Percentiles rank a stretch among this genome's conserved stretches.
These are phyloP conservation scores for Tricholoma saponaceum DNA, from an alignment of 768 basidiomycete genomes.

Conservation along the genomic window DNA sequence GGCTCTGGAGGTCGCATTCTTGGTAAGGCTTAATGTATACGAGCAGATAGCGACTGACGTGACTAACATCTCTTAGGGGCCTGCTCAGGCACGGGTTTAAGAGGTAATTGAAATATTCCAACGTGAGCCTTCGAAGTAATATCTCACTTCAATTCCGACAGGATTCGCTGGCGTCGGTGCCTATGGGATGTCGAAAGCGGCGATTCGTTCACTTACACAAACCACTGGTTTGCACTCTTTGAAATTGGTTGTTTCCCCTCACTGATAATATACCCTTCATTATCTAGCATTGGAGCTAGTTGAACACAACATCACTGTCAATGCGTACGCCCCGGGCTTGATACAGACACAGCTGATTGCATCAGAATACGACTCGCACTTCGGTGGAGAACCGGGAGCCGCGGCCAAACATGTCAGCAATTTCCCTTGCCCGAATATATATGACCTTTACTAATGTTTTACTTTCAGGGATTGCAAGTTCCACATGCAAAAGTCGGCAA, in stretches of 20 bases:
- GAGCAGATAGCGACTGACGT: too few species aligned
- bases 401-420: neutral
- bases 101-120: neutral
- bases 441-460: neutral
- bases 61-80: neutral
- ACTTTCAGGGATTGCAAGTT: neutral
- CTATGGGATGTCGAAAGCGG: constrained; percentile 37
- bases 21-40: neutral
- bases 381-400: neutral
- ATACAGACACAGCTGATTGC: neutral
- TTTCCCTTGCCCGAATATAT: neutral
- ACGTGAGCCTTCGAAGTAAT: too few species aligned
- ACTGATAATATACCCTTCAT: too few species aligned
- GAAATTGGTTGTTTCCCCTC: too few species aligned
- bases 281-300: neutral
- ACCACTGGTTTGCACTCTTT: neutral
- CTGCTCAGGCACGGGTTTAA: neutral
- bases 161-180: constrained; percentile 25
- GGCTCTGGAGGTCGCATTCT: constrained; percentile 10
- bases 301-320: neutral
- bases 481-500: constrained; percentile 18
- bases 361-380: neutral
- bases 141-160: neutral
- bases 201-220: constrained; percentile 14
- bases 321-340: neutral